Percentiles rank a stretch among this genome's conserved stretches.
phyloP scores from a whole-genome alignment of 1,139 yeast species.

The Yamadazyma conglobata region DNA sequence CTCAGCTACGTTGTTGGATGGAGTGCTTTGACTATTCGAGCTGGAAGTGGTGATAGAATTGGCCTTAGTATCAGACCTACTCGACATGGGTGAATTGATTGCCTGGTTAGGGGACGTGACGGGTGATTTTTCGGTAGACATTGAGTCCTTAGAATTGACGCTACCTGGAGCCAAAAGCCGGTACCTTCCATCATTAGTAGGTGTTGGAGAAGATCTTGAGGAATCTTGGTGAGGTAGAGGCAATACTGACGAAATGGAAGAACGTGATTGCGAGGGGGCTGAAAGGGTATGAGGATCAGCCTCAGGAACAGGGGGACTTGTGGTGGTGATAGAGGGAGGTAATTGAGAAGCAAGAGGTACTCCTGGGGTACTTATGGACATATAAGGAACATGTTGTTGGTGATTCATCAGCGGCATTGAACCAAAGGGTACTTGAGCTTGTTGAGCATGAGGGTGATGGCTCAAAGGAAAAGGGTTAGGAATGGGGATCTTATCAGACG shows the following conservation, averaged over 20 bases:
- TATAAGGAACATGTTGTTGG: too few species aligned
- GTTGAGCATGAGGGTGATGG: not conserved
- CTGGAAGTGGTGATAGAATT: not conserved
- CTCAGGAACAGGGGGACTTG: not conserved
- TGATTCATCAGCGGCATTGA: constrained; percentile 3
- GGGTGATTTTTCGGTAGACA: constrained; percentile 1
- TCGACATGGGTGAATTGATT: not conserved
- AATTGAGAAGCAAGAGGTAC: constrained; percentile 4
- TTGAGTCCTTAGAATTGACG: constrained; percentile 1
- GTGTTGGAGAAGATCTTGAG: not conserved
- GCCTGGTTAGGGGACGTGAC: constrained; percentile 2
- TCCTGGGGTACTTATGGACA: too few species aligned
- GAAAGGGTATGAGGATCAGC: not conserved
- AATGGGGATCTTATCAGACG: constrained; percentile 3
- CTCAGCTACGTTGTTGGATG: not conserved
- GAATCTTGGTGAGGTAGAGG: constrained; percentile 1
- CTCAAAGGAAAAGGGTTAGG: not conserved
- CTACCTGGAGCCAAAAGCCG: constrained; percentile 1
- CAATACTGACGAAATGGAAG: constrained; percentile 1
- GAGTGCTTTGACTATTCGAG: constrained; percentile 2
- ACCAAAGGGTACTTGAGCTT: constrained; percentile 1
- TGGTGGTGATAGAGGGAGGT: constrained; percentile 1
- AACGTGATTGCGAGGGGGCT: not conserved
- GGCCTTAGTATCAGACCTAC: not conserved
- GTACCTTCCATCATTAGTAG: not conserved